Percentiles rank a stretch among this genome's conserved stretches.
Conservation (phyloP, 208 protist species). For the Wallacemonas sp. region DNA sequence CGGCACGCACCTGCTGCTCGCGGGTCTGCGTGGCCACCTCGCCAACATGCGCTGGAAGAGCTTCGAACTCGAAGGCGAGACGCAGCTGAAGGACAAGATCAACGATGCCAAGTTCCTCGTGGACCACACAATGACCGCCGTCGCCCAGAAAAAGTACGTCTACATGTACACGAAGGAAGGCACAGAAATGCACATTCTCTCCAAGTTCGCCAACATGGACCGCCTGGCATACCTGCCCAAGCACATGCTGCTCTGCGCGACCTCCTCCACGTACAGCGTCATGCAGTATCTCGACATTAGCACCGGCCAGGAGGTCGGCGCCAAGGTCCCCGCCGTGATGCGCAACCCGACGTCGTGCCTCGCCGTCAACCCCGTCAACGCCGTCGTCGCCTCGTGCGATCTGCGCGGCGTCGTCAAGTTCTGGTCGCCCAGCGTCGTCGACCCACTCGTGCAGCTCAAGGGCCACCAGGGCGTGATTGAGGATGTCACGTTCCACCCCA, state of each 20-base stretch:
- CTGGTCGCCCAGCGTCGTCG: constrained; percentile 95
- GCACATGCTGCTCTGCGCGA: constrained; percentile 96
- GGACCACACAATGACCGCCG: constrained; percentile 97
- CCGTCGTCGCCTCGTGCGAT: constrained; percentile 92
- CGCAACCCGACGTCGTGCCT: constrained; percentile 85
- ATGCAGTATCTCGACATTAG: constrained; percentile 96
- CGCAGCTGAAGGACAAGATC: constrained; percentile 93
- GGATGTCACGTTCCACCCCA: constrained; percentile 83
- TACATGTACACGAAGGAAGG: constrained; percentile 99
- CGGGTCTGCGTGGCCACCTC: constrained; percentile 95
- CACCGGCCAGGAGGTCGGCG: constrained; percentile 89
- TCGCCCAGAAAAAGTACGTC: constrained; percentile 98
- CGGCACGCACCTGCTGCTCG: constrained; percentile 93
- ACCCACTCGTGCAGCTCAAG: constrained; percentile 96
- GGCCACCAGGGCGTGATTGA: constrained; percentile 91
- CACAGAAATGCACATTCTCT: constrained; percentile 96
- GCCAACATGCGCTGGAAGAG: constrained; percentile 95
- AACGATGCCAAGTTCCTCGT: constrained; percentile 96
- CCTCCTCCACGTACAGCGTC: constrained; percentile 79
- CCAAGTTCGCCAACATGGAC: constrained; percentile 94
- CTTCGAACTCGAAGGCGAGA: constrained; percentile 92
- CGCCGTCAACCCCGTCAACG: constrained; percentile 94
- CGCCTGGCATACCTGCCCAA: constrained; percentile 96
- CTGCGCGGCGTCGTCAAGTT: constrained; percentile 94
- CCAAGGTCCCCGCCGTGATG: constrained; percentile 80